phyloP scores from a whole-genome alignment of 1,139 yeast genomes.

The Arxiozyma bovina region DNA sequence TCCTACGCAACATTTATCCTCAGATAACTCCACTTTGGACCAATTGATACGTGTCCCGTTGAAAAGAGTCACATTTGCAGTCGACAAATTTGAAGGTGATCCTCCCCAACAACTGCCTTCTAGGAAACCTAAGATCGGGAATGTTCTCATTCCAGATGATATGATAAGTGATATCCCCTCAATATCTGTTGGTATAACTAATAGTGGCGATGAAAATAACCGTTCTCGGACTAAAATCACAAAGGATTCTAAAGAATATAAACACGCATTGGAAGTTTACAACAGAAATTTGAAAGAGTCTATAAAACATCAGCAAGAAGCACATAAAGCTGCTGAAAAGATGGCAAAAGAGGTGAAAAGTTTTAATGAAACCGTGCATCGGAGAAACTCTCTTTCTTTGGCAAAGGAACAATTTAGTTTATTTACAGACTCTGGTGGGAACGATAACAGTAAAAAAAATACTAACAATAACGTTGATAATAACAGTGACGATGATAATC shows the following conservation, averaged over 20 bases:
- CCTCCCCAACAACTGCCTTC: constrained; percentile 97
- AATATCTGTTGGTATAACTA: constrained; percentile 54
- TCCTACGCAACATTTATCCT: not conserved
- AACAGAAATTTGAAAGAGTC: constrained; percentile 48
- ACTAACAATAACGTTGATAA: not conserved
- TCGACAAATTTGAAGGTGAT: constrained; percentile 58
- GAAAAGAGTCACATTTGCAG: constrained; percentile 66
- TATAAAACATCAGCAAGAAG: constrained; percentile 63
- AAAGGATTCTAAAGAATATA: constrained; percentile 42
- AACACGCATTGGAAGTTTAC: constrained; percentile 50
- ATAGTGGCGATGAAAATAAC: constrained; percentile 9
- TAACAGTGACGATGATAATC: constrained; percentile 16
- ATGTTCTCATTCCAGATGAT: constrained; percentile 70
- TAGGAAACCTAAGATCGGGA: constrained; percentile 70
- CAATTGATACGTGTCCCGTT: constrained; percentile 33
- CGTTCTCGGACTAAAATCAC: constrained; percentile 22
- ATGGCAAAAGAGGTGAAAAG: constrained; percentile 54
- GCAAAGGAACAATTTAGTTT: constrained; percentile 18
- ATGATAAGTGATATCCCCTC: constrained; percentile 50
- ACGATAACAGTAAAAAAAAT: constrained; percentile 39
- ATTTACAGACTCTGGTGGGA: constrained; percentile 33
- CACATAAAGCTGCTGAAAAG: constrained; percentile 58
- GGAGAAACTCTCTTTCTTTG: constrained; percentile 1
- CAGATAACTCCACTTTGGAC: not conserved
- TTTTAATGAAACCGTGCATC: constrained; percentile 16